Percentiles rank a stretch among this genome's conserved stretches.
Evolutionary conservation across 768 basidiomycete species (phyloP).

Genomic region (Megacollybia marginata): DNA sequence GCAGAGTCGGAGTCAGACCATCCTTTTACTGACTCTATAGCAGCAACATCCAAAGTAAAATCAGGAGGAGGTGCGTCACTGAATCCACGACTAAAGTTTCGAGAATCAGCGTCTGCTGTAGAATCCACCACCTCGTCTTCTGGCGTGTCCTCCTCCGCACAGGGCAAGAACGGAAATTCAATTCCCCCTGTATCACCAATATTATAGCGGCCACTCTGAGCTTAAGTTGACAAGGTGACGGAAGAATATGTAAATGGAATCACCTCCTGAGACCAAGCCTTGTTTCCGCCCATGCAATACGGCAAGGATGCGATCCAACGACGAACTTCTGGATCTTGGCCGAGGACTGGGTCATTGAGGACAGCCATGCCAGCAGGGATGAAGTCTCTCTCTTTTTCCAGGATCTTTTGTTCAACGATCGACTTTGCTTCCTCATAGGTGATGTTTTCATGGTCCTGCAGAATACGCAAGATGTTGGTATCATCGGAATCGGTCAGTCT

Average conservation of each 20-base stretch:
- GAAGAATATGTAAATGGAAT: no score
- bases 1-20: no score
- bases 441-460: slow-evolving; percentile 3
- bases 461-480: slow-evolving; percentile 7
- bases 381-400: slow-evolving; percentile 1
- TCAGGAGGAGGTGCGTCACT: neutral
- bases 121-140: slow-evolving; percentile 1
- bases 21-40: neutral
- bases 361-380: slow-evolving; percentile 5
- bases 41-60: neutral
- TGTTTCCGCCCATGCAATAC: slow-evolving; percentile 9
- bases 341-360: slow-evolving; percentile 7
- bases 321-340: slow-evolving; percentile 6
- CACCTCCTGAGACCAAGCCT: slow-evolving; percentile 9
- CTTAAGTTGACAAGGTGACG: no score
- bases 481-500: slow-evolving; percentile 6
- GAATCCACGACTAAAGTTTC: neutral
- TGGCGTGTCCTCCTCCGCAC: neutral
- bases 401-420: slow-evolving; percentile 1
- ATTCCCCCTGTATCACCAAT: slow-evolving; percentile 1
- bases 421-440: slow-evolving; percentile 3
- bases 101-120: neutral
- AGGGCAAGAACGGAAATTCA: slow-evolving; percentile 1
- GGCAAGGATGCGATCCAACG: slow-evolving; percentile 7
- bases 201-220: slow-evolving; percentile 6